A percentile compares a stretch with the other conserved stretches of the same genome.
Conservation (phyloP, 2,329 filamentous ascomycete species). For the Pseudocercospora musae region DNA sequence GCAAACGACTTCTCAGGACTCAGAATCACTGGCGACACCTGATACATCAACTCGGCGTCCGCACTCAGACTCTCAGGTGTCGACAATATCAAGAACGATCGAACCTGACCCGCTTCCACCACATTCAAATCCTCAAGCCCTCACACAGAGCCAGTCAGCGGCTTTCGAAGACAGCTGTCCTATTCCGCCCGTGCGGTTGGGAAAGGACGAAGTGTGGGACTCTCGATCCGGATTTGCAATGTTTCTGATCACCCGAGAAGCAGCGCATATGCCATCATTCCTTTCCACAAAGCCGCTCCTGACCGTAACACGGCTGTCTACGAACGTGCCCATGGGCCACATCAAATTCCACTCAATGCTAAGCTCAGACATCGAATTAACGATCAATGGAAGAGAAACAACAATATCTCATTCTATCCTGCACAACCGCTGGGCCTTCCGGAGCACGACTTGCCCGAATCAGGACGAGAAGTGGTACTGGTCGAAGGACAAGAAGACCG, state of each 20-base stretch:
- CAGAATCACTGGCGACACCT: background rate
- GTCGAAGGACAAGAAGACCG: conserved; percentile 19
- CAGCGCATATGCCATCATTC: conserved; percentile 22
- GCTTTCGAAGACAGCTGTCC: conserved; percentile 18
- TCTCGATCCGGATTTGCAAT: conserved; percentile 10
- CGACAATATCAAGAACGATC: conserved; percentile 8
- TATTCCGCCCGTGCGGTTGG: conserved; percentile 19
- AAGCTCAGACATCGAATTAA: conserved; percentile 19
- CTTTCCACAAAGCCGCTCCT: conserved; percentile 23
- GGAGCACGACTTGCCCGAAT: conserved; percentile 9
- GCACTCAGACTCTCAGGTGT: conserved; percentile 1
- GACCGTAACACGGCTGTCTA: conserved; percentile 13
- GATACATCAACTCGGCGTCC: background rate
- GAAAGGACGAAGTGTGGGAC: conserved; percentile 19
- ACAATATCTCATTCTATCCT: conserved; percentile 16
- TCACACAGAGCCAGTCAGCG: conserved; percentile 19
- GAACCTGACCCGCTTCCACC: conserved; percentile 24
- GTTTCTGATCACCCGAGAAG: conserved; percentile 19
- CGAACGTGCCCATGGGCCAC: conserved; percentile 14
- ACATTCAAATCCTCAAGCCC: conserved; percentile 23
- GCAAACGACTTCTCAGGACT: background rate
- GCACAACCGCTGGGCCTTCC: conserved; percentile 24
- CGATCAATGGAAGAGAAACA: conserved; percentile 15
- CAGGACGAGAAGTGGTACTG: conserved; percentile 17
- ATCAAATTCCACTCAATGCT: conserved; percentile 24